Evolutionary conservation across 179 eudicot genomes (phyloP).

Genomic region (Pouteria campechiana): DNA sequence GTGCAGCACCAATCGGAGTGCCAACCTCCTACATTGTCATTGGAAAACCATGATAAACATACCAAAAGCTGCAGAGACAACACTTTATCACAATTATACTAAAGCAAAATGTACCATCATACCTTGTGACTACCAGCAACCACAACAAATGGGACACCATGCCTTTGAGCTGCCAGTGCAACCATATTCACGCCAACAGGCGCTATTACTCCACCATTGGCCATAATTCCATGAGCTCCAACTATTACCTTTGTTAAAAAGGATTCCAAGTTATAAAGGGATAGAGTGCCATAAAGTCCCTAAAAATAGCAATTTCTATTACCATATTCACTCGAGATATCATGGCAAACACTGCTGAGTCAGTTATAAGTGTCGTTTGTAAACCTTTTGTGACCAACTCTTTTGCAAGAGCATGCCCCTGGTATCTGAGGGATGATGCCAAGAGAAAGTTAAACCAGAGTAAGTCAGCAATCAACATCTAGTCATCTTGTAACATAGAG

Average conservation of each 20-base stretch:
- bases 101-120: too few relatives aligned
- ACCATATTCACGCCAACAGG: slow-evolving; percentile 99
- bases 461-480: background rate
- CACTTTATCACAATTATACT: too few relatives aligned
- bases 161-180: slow-evolving; percentile 97
- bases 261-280: background rate
- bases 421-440: slow-evolving; percentile 45
- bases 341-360: slow-evolving; percentile 98
- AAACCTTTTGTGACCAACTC: slow-evolving; percentile 83
- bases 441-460: slow-evolving; percentile 2
- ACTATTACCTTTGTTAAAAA: slow-evolving; percentile 66
- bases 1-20: too few relatives aligned
- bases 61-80: too few relatives aligned
- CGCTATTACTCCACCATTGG: slow-evolving; percentile 94
- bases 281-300: background rate
- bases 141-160: slow-evolving; percentile 97
- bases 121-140: slow-evolving; percentile 99
- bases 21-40: too few relatives aligned
- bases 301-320: slow-evolving; percentile 9
- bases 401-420: slow-evolving; percentile 93
- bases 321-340: slow-evolving; percentile 98
- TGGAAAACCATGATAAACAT: too few relatives aligned
- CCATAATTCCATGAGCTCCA: slow-evolving; percentile 99
- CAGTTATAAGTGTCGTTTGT: slow-evolving; percentile 91
- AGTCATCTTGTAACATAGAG: background rate